Evolutionary conservation across 345 rosid genomes (phyloP), one percentile per base, ranked within the genome.

Genomic region (Eucalyptus cloeziana): DNA sequence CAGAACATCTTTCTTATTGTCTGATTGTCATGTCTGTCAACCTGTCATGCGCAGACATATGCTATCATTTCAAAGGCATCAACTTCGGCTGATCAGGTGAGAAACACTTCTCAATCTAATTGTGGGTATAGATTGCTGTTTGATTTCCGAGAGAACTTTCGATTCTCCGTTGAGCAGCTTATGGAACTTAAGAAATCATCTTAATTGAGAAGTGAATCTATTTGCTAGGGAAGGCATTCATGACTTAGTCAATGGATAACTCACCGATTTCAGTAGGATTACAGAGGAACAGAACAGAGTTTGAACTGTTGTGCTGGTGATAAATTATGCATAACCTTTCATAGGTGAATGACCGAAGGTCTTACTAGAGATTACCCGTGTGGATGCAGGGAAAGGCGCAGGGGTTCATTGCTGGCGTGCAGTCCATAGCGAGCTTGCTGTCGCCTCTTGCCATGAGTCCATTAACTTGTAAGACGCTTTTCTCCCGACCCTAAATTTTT

Each of bases 381-480:
- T 83, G 37, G 50, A 17, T 54, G 24, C 91, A 94, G 96, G 96
- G 96, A 85, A 94, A 92, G 92, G 94, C 92, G 30, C 96, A 94
- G 62, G 96, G 96, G 27, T 94, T 93, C 88, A 88, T 94, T 25
- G 95, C 95, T 7, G 96, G 96, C 16, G 96, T 93, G 76, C 86
- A 93, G 88, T 85, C 96, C 31, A 88, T 94, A 80, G 93, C 94
- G 14, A 93, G 94, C 47, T 91, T 93, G 71, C 87, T 93, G 88
- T 94, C 95, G 11, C 95, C 96, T 3, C 86, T 94, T 22, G 94
- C 90, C 45, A 93, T 93, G 94, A 94, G 94, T 89, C 96, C 96
- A 87, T 89, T 94, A 86, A 93, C 96, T 30, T 86, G 96, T 94
- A 80, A 92, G 94, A 91, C 86, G 37, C 40, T 27, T 33, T 14